Evolutionary conservation across 179 eudicot species (phyloP).

Genomic region (Beta macrorhiza): DNA sequence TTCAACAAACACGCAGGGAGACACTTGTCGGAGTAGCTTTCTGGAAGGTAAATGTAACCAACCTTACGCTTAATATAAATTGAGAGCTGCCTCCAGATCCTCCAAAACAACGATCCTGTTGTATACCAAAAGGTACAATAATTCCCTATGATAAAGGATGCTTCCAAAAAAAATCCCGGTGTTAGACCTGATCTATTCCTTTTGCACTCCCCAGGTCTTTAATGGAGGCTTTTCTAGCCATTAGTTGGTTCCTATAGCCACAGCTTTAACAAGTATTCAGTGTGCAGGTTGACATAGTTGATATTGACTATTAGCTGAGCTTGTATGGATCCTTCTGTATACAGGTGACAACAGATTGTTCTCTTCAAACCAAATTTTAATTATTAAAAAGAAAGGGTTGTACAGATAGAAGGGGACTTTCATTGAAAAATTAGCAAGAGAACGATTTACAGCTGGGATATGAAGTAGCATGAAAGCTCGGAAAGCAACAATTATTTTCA

Average conservation of each 20-base stretch:
- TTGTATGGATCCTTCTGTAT: neutral
- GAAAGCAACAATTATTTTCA: neutral
- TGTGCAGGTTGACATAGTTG: neutral
- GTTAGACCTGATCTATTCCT: neutral
- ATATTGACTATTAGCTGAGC: neutral
- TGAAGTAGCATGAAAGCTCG: neutral
- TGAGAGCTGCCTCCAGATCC: too few relatives aligned
- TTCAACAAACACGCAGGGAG: too few relatives aligned
- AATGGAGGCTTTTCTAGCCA: neutral
- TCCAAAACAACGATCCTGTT: too few relatives aligned
- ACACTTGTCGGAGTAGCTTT: too few relatives aligned
- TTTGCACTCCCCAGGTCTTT: too few relatives aligned
- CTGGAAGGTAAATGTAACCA: too few relatives aligned
- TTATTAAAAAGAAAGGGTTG: neutral
- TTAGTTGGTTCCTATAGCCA: neutral
- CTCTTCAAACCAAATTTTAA: neutral
- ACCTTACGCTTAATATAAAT: too few relatives aligned
- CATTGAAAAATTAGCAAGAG: neutral
- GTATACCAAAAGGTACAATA: too few relatives aligned
- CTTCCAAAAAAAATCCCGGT: too few relatives aligned
- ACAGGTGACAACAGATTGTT: neutral
- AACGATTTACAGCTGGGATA: neutral
- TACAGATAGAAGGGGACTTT: neutral
- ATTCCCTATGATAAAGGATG: too few relatives aligned
- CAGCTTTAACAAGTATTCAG: neutral